Conservation (phyloP, 208 protist genomes). For the Vickermania ingenoplastis region DNA sequence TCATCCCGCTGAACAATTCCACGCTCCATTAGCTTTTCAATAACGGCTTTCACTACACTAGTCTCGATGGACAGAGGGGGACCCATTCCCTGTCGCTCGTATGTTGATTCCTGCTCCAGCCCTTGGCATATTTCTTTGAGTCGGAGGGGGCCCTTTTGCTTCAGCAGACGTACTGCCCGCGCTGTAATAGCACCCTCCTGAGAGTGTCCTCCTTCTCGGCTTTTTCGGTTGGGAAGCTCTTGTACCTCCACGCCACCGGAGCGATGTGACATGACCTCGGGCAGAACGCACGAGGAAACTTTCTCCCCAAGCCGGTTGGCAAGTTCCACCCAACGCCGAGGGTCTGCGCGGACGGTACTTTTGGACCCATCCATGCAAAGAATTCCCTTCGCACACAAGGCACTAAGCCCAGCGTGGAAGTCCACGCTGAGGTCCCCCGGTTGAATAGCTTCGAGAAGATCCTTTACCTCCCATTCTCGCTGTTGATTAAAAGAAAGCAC, state of each 20-base stretch:
- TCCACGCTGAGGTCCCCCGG: conserved; percentile 2
- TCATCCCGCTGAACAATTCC: conserved; percentile 35
- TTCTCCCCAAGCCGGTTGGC: neutral
- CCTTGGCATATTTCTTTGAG: conserved; percentile 12
- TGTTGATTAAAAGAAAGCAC: conserved; percentile 33
- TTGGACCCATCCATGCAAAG: neutral
- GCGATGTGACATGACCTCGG: neutral
- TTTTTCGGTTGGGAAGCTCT: neutral
- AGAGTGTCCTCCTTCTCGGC: neutral
- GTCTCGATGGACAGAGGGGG: conserved; percentile 7
- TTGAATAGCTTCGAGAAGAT: conserved; percentile 13
- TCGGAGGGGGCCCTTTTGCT: conserved; percentile 14
- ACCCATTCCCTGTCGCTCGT: conserved; percentile 6
- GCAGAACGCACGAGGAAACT: neutral
- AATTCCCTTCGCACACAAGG: conserved; percentile 5
- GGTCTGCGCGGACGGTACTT: neutral
- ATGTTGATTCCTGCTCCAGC: conserved; percentile 6
- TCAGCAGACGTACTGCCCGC: conserved; percentile 14
- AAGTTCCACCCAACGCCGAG: neutral
- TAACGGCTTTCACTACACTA: conserved; percentile 30
- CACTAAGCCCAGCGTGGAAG: conserved; percentile 13
- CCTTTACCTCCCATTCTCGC: conserved; percentile 17
- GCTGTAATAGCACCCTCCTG: neutral
- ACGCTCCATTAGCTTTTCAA: conserved; percentile 60
- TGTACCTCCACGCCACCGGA: conserved; percentile 6